Evolutionary conservation across 2,329 filamentous ascomycete genomes (phyloP), one percentile per base, ranked within the genome.

Genomic region (Phialemoniopsis sp.): DNA sequence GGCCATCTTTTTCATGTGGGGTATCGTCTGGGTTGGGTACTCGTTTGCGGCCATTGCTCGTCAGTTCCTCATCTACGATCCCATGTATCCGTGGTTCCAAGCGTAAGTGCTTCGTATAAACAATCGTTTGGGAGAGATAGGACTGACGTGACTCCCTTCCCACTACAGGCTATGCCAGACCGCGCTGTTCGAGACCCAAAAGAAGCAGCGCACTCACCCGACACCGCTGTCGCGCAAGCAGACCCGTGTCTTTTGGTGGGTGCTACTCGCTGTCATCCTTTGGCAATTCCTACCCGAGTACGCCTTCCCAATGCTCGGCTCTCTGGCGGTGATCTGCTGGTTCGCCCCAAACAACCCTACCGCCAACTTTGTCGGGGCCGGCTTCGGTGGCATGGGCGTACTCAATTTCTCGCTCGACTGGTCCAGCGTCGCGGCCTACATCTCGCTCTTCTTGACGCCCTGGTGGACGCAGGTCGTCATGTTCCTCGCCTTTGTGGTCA

Each of bases 171-270:
- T 12, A 46, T 41, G 29, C 34, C 48, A 9, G 48, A 50, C 40
- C 40, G 46, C 10, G 48, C n/a, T n/a, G n/a, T n/a, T n/a, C n/a
- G n/a, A n/a, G n/a, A n/a, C n/a, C n/a, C n/a, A n/a, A n/a, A n/a
- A n/a, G n/a, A n/a, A 69, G 48, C 70, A 76, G 48, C 65, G 70
- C 39, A 67, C 73, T 40, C 63, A 64, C 26, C 73, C 74, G n/a
- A n/a, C n/a, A n/a, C n/a, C n/a, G 46, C 37, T 46, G 48, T 43
- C 40, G 48, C 34, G 32, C 31, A 12, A 44, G 45, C 15, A 44
- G 41, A 29, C 30, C 34, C 19, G 39, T 31, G 31, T 48, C 12
- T 50, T 50, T 19, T 50, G 45, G 30, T 29, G 34, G 14, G 14
- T 47, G 5, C 32, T 45, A n/a, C 13, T 42, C 1, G 32, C 26